Evolutionary conservation across 2,329 filamentous ascomycete genomes (phyloP).

Genomic region (Talaromyces sp.): DNA sequence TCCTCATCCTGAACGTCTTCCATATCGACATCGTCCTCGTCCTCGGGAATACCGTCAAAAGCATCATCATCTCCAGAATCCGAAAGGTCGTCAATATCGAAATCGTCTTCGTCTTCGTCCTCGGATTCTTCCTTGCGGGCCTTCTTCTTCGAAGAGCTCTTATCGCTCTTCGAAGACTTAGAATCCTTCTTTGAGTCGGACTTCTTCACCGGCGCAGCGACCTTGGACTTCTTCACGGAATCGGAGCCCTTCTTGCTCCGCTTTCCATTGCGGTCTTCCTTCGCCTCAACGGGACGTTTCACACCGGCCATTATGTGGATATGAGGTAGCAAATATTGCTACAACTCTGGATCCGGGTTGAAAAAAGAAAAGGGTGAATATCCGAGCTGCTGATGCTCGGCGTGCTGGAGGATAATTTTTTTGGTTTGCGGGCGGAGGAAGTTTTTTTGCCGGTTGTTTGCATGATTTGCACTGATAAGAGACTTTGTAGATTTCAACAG

Average conservation of each 20-base stretch:
- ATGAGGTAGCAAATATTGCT: conserved; percentile 14
- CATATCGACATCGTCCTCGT: conserved; percentile 35
- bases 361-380: conserved; percentile 12
- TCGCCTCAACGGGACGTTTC: conserved; percentile 43
- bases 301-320: conserved; percentile 41
- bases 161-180: conserved; percentile 38
- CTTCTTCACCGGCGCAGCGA: conserved; percentile 31
- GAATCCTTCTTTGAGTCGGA: conserved; percentile 31
- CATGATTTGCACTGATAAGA: conserved; percentile 33
- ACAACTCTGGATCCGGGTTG: conserved; percentile 7
- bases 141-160: conserved; percentile 39
- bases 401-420: conserved; percentile 33
- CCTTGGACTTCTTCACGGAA: conserved; percentile 32
- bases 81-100: conserved; percentile 58
- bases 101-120: conserved; percentile 54
- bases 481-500: neutral
- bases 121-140: conserved; percentile 35
- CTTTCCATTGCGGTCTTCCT: conserved; percentile 45
- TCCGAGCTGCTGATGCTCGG: conserved; percentile 25
- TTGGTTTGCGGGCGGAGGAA: conserved; percentile 33
- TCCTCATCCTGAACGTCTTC: conserved; percentile 39
- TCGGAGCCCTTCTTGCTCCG: conserved; percentile 40
- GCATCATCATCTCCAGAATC: conserved; percentile 45
- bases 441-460: conserved; percentile 39
- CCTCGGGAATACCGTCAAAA: conserved; percentile 24